Evolutionary conservation across 129 eudicot species (phyloP), one percentile per base, ranked within the genome.

Genomic region (Saussurea involucrata): DNA sequence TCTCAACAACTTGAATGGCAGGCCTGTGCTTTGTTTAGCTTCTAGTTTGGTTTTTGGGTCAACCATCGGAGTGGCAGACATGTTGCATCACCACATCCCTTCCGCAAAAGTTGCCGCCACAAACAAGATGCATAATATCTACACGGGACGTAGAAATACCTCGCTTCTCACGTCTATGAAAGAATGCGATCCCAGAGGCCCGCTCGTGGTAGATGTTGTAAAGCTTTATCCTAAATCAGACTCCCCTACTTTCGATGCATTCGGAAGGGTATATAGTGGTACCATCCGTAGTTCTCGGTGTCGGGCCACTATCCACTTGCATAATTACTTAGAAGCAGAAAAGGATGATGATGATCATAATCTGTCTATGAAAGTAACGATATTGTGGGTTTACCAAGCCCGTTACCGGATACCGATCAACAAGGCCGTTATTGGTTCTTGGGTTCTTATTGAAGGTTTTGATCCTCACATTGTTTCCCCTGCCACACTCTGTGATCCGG

Each of bases 371-470:
- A 96, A 90, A 82, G 96, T 95, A 13, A 92, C 97, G 0, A 95
- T 92, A 69, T 58, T 92, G 24, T 90, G 97, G 99, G 95, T 95
- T 42, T 95, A 95, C 82, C 97, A 95, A 79, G 86, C 96, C 71
- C 92, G 97, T 58, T 95, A 95, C 64, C 86, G 95, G 85, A 92
- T 95, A 78, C 96, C 96, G 40, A 64, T 95, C 22, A 90, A 81
- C 74, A 90, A 87, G 77, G 97, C 96, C 17, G 96, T 90, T 34
- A 96, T 95, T 80, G 99, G 99, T 67, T 84, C 97, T 44, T 95
- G 99, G 99, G 97, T 95, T 83, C 87, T 95, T 58, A 92, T 92
- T 74, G 99, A 95, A 84, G 97, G 97, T 34, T 97, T 95, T 25
- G 95, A 95, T 87, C 95, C 97, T 74, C 92, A 96, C 21, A 92